Conservation (phyloP, 2,329 filamentous ascomycete species). For the Phyllosticta paracitricarpa region DNA sequence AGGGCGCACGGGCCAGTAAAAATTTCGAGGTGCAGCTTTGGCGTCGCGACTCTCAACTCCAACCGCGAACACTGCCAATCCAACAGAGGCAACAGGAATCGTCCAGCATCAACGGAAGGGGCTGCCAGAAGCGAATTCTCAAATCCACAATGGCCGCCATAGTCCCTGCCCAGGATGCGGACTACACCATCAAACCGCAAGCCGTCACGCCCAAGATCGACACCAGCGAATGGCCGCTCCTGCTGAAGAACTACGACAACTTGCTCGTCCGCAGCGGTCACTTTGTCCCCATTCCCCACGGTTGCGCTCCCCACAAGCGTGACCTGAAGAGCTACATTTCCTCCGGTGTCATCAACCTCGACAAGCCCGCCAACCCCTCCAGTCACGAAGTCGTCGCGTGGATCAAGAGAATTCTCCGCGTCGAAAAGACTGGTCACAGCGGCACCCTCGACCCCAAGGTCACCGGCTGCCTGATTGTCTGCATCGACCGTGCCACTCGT, state of each 20-base stretch:
- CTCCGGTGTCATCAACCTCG: slow-evolving; percentile 95
- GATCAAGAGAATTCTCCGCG: slow-evolving; percentile 94
- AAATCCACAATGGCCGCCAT: slow-evolving; percentile 11
- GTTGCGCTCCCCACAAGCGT: slow-evolving; percentile 82
- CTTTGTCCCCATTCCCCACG: slow-evolving; percentile 92
- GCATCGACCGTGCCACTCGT: slow-evolving; percentile 91
- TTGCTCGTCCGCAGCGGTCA: slow-evolving; percentile 90
- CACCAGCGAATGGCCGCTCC: slow-evolving; percentile 83
- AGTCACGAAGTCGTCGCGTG: slow-evolving; percentile 98
- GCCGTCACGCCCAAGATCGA: slow-evolving; percentile 63
- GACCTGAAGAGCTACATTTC: slow-evolving; percentile 96
- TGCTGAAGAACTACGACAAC: slow-evolving; percentile 93
- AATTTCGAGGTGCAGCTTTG: slow-evolving; percentile 7
- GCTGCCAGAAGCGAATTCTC: not conserved
- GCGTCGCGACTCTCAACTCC: slow-evolving; percentile 2
- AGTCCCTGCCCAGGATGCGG: slow-evolving; percentile 43
- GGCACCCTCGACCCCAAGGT: slow-evolving; percentile 98
- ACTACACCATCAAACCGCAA: slow-evolving; percentile 89
- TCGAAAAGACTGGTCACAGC: slow-evolving; percentile 96
- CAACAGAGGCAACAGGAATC: slow-evolving; percentile 4
- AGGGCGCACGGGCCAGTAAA: slow-evolving; percentile 7
- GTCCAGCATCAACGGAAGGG: slow-evolving; percentile 10
- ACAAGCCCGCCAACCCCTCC: slow-evolving; percentile 95
- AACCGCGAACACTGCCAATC: not conserved
- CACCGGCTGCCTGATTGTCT: slow-evolving; percentile 89